phyloP scores from a whole-genome alignment of 140 eudicot genomes.

The Erigeron philadelphicus region DNA sequence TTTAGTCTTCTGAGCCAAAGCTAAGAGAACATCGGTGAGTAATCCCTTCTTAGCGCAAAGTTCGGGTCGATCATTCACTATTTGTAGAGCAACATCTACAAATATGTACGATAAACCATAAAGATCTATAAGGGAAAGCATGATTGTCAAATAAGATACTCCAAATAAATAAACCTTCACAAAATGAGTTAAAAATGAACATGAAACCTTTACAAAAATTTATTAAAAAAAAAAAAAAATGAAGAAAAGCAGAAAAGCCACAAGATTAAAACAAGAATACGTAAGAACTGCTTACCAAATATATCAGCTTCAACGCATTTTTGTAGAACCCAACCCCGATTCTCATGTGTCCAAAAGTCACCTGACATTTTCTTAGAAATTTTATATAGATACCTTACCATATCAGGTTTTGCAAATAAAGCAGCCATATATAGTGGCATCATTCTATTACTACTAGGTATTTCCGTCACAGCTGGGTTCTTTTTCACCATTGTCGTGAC shows the following conservation, averaged over 20 bases:
- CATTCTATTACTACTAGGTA: constrained; percentile 20
- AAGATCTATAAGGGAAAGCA: too few relatives aligned
- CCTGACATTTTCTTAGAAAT: constrained; percentile 11
- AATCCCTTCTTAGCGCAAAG: constrained; percentile 15
- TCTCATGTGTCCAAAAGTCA: constrained; percentile 17
- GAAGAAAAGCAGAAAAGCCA: background rate
- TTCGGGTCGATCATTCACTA: constrained; percentile 18
- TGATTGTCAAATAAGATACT: too few relatives aligned
- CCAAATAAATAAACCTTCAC: too few relatives aligned
- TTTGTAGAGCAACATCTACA: constrained; percentile 28
- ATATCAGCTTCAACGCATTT: constrained; percentile 27
- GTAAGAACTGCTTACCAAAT: constrained; percentile 19
- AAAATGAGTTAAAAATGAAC: too few relatives aligned
- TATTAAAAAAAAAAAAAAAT: too few relatives aligned
- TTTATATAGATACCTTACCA: constrained; percentile 40
- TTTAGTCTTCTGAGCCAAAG: constrained; percentile 23
- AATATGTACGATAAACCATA: too few relatives aligned
- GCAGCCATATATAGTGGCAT: constrained; percentile 50
- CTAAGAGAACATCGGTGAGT: constrained; percentile 23
- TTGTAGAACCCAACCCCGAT: constrained; percentile 29
- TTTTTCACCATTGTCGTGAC: constrained; percentile 36
- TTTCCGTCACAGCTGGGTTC: constrained; percentile 23
- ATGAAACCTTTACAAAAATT: too few relatives aligned
- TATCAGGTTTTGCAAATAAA: constrained; percentile 29
- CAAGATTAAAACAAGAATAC: background rate